Conservation (phyloP, 202 grass and related monocot species). For the Hordeum pubiflorum region DNA sequence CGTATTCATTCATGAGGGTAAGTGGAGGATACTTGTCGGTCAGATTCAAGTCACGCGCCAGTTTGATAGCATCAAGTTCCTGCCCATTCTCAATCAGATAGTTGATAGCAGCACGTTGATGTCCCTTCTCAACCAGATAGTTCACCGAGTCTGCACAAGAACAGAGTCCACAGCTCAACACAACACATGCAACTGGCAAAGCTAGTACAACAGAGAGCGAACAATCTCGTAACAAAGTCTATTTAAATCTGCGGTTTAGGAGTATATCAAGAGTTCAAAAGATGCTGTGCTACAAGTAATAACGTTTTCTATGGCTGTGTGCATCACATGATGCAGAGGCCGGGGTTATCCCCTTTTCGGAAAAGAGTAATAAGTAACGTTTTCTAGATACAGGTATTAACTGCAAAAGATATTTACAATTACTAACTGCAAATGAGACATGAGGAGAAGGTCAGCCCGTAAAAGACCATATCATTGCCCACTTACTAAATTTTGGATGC, state of each 20-base stretch:
- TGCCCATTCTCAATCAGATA: slow-evolving; percentile 27
- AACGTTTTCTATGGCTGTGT: too few relatives aligned
- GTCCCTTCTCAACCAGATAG: slow-evolving; percentile 26
- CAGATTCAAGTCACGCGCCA: slow-evolving; percentile 34
- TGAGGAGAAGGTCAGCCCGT: neutral
- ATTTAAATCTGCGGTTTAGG: neutral
- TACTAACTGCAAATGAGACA: neutral
- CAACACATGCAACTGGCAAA: neutral
- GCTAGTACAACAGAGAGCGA: neutral
- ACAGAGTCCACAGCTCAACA: neutral
- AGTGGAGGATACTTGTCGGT: slow-evolving; percentile 32
- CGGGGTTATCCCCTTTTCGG: too few relatives aligned
- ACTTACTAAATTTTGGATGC: neutral
- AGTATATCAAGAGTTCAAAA: slow-evolving; percentile 12
- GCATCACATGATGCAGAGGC: too few relatives aligned
- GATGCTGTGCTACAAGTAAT: neutral
- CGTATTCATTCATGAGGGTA: slow-evolving; percentile 30
- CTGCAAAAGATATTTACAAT: neutral
- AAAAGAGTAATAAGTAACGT: too few relatives aligned
- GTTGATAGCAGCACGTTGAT: slow-evolving; percentile 30
- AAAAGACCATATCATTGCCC: neutral
- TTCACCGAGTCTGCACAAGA: slow-evolving; percentile 37
- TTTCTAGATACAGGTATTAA: neutral
- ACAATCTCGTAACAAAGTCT: neutral
- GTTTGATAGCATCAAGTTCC: slow-evolving; percentile 35